A percentile compares a stretch with the other conserved stretches of the same genome.
Evolutionary conservation across 2,329 filamentous ascomycete genomes (phyloP).

Genomic region (Fusarium sp.): DNA sequence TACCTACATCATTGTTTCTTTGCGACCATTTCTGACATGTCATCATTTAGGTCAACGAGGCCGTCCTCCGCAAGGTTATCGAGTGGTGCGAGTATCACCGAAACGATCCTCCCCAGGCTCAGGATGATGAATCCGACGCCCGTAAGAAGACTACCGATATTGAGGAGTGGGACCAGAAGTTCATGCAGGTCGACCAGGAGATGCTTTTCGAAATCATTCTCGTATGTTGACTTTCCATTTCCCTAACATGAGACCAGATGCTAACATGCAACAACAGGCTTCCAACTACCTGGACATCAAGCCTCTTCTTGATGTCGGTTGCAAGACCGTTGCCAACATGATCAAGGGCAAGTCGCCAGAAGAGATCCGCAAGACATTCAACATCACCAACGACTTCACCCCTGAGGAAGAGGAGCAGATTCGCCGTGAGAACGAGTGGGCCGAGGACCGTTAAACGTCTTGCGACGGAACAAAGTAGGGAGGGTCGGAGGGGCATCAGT

Average conservation of each 20-base stretch:
- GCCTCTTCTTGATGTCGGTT: constrained; percentile 94
- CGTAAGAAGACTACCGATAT: constrained; percentile 99
- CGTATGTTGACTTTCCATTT: constrained; percentile 62
- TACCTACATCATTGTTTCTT: constrained; percentile 7
- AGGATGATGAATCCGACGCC: constrained; percentile 91
- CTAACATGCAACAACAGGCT: constrained; percentile 66
- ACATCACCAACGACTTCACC: constrained; percentile 99
- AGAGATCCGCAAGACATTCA: constrained; percentile 99
- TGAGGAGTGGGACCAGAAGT: constrained; percentile 99
- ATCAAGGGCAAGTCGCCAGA: constrained; percentile 99
- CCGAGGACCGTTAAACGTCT: constrained; percentile 75
- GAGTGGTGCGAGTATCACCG: constrained; percentile 99
- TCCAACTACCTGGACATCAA: constrained; percentile 99
- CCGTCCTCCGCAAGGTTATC: constrained; percentile 93
- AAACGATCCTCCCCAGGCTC: constrained; percentile 81
- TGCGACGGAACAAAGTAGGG: neutral
- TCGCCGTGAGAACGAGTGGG: constrained; percentile 90
- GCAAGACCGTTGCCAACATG: constrained; percentile 99
- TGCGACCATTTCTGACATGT: constrained; percentile 29
- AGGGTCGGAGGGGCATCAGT: neutral
- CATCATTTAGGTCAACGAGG: constrained; percentile 80
- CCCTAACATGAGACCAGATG: neutral
- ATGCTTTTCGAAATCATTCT: constrained; percentile 99
- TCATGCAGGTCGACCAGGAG: constrained; percentile 99
- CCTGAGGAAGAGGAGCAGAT: constrained; percentile 99